These are phyloP conservation scores for Suillus occidentalis DNA, from an alignment of 768 basidiomycete genomes.

Conservation along the genomic window DNA sequence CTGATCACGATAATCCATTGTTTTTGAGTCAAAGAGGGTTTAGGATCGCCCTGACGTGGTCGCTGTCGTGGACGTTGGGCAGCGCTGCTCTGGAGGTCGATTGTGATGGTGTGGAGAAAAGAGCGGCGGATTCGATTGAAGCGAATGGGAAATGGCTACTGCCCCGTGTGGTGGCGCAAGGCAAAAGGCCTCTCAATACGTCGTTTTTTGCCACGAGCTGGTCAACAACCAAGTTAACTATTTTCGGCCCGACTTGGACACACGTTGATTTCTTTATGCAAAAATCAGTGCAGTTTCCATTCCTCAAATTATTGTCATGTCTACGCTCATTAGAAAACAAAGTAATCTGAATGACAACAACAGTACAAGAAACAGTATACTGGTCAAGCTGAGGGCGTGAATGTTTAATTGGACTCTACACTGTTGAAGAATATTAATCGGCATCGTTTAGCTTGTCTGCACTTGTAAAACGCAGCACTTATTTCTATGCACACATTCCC, in stretches of 20 bases:
- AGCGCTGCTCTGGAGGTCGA: background rate
- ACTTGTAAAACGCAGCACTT: background rate
- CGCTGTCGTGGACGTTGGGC: background rate
- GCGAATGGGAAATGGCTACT: background rate
- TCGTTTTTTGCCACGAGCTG: constrained; percentile 6
- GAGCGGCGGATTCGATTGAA: constrained; percentile 11
- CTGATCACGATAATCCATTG: constrained; percentile 47
- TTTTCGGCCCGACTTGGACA: background rate
- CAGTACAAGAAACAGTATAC: background rate
- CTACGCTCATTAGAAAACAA: background rate
- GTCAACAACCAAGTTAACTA: background rate
- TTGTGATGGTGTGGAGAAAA: constrained; percentile 7
- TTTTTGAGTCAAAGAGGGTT: background rate
- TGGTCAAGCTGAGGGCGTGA: background rate
- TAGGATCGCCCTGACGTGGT: background rate
- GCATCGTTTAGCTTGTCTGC: background rate
- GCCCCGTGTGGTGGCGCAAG: constrained; percentile 3
- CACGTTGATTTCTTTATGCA: background rate
- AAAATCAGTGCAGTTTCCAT: background rate
- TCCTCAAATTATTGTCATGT: background rate
- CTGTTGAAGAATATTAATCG: background rate
- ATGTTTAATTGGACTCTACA: background rate
- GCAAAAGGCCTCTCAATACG: constrained; percentile 1
- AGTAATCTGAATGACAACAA: background rate
- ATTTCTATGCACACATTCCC: constrained; percentile 1